phyloP scores from a whole-genome alignment of 805 yeast species.

The Diddensiella caesifluorescens region DNA sequence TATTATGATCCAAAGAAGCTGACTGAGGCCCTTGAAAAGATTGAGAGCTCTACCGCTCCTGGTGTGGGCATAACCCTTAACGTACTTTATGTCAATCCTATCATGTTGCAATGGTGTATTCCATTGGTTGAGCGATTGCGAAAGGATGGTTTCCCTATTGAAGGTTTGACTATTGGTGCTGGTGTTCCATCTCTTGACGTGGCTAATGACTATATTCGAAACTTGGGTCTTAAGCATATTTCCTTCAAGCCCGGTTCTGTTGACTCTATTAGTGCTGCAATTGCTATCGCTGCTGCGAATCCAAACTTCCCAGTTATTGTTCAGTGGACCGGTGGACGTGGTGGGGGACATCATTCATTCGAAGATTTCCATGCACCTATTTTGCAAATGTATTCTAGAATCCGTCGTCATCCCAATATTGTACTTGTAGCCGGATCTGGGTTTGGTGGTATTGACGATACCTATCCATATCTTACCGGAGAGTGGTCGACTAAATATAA shows the following conservation, averaged over 20 bases:
- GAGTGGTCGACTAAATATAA: constrained; percentile 83
- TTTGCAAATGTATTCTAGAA: constrained; percentile 89
- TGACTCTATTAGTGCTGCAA: constrained; percentile 82
- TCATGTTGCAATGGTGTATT: constrained; percentile 98
- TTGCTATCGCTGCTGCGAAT: constrained; percentile 89
- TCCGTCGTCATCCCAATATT: constrained; percentile 87
- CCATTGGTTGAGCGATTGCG: constrained; percentile 88
- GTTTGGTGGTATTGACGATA: constrained; percentile 93
- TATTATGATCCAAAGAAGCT: constrained; percentile 71
- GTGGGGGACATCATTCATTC: constrained; percentile 99
- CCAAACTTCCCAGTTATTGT: constrained; percentile 94
- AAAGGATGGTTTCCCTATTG: constrained; percentile 90
- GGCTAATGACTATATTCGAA: constrained; percentile 91
- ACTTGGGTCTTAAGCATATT: constrained; percentile 85
- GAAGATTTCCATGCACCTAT: constrained; percentile 99
- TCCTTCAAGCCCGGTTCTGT: constrained; percentile 98
- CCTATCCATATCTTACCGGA: constrained; percentile 97
- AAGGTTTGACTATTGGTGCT: constrained; percentile 95
- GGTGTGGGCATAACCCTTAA: constrained; percentile 91
- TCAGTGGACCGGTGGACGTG: constrained; percentile 99
- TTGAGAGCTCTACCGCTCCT: constrained; percentile 63
- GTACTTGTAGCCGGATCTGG: constrained; percentile 96
- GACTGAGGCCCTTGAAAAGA: constrained; percentile 68
- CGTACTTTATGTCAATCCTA: constrained; percentile 92
- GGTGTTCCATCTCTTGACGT: constrained; percentile 99